Evolutionary conservation across 164 flowering plant species (phyloP), one percentile per base, ranked within the genome.

Genomic region (Amborella trichopoda): DNA sequence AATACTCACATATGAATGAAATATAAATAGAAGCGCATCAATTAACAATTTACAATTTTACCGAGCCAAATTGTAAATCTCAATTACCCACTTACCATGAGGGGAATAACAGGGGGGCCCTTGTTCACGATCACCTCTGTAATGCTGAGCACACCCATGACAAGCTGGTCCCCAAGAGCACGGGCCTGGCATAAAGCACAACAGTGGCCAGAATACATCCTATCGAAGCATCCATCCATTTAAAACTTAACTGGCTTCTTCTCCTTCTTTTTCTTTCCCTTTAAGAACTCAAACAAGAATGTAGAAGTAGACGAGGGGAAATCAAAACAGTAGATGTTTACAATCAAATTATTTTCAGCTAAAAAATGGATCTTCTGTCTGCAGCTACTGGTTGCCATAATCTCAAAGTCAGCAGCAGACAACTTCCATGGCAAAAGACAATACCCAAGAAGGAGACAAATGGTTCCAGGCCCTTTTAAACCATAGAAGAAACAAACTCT

Each of bases 201-300:
- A 61, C 91, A 81, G 48, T 90, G 97, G 22, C 97, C 97, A 58
- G 86, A 90, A 52, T 90, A 95, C 97, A 90, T 90, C 88, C 85
- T 81, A 53, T 90, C 97, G 44, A 90, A 90, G 54, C 97, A 90
- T 1, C 97, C 97, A 46, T 90, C 97, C 97, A 90, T 90, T 60
- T 90, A 90, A 4, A 90, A 95, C n/a, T 95, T 75, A 2, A 90
- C 52, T 0, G 82, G 79, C 49, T 62, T 71, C 74, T 66, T 81
- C 68, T 56, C 68, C 59, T 26, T 58, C 48, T 42, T 44, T 36
- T 33, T 46, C 18, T n/a, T n/a, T n/a, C n/a, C n/a, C n/a, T n/a
- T n/a, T n/a, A n/a, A n/a, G n/a, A n/a, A n/a, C n/a, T 22, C 18
- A 14, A 46, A 20, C 12, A 45, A 49, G 5, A 46, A 4, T 23